Evolutionary conservation across 2,329 filamentous ascomycete genomes (phyloP), one percentile per base, ranked within the genome.

Genomic region (Elsinoe perseae): DNA sequence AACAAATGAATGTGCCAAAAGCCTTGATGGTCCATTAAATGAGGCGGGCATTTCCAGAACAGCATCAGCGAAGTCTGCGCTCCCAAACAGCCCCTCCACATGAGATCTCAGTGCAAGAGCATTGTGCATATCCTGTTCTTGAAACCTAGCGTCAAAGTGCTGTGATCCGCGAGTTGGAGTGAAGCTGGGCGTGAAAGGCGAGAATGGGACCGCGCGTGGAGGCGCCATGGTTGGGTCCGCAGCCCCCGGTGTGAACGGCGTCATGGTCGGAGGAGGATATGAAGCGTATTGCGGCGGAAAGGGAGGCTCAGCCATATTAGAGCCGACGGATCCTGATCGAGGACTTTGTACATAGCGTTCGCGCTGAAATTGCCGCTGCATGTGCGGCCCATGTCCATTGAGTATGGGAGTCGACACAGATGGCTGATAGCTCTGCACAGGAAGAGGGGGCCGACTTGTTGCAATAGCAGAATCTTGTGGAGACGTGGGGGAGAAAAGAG

Each of bases 61-160:
- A 3, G 16, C 23, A 27, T 56, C 53, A 5, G 42, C 38, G 25
- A 46, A 46, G 18, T 56, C 53, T 3, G 34, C 14, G 25, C 20
- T 56, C 6, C 27, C 53, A 12, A 56, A 40, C n/a, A 48, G n/a
- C 20, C 25, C 32, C 8, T 56, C 53, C 14, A 16, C 27, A 28
- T 56, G 53, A 7, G 36, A 42, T 34, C 40, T 46, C 5, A 56
- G 28, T 4, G 53, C 38, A 14, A 44, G n/a, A 14, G 38, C 53
- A 25, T 40, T 56, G 16, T 56, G 27, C 2, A 40, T 27, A 25
- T 44, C 40, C 18, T 56, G 30, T 12, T 56, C 53, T 10, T 46
- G 38, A n/a, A 23, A 36, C n/a, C 53, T 27, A 14, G 38, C 25
- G n/a, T 56, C 53, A 14, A 56, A 56, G 4, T 46, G 53, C 7